Base-by-base conservation (phyloP, 2,329 filamentous ascomycete genomes). In the Fusarium sp. region DNA sequence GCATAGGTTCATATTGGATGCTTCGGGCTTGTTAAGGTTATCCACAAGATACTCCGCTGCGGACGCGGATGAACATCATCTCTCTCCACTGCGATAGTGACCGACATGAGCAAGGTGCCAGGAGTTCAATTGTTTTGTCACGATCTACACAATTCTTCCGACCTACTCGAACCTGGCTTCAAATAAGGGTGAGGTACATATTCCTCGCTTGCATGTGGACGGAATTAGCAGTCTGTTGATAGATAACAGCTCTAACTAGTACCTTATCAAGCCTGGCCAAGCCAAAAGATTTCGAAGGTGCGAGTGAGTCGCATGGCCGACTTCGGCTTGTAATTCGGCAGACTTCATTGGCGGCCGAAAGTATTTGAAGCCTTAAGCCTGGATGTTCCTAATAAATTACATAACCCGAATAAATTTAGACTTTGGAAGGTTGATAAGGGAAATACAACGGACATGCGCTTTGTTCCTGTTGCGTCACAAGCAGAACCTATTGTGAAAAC, bases 291-390 rank as follows among this genome's bases (percentile, higher is more conserved):
- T 41, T 41, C 27, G 20, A 39, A 50, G 52, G 42, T 50, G 48
- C 47, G 52, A 63, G 63, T 53, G 56, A 62, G 50, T 58, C 45
- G 39, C 45, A 53, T 37, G 66, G 67, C 71, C 71, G 71, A 73
- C 62, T 71, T 73, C 71, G 71, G 71, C 70, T 70, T 41, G 45
- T 63, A 72, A 71, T 70, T 70, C 63, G 33, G 51, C 59, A 50
- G 50, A 45, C 50, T 64, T 59, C 42, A 73, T 74, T 73, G 71
- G 71, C 45, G 40, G 67, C 55, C 45, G 40, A 31, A 40, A 58
- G 40, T 18, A 58, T 35, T 53, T 33, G 21, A 58, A 33, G 31
- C 66, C 53, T 41, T 36, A 58, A 49, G 43, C 39, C 48, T 53
- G n/a, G 35, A 57, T 35, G 51, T 53, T 46, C 33, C 58, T 54